These are phyloP conservation scores for Diplocarpon rosae DNA, from an alignment of 2,329 filamentous ascomycete genomes.

Conservation along the genomic window DNA sequence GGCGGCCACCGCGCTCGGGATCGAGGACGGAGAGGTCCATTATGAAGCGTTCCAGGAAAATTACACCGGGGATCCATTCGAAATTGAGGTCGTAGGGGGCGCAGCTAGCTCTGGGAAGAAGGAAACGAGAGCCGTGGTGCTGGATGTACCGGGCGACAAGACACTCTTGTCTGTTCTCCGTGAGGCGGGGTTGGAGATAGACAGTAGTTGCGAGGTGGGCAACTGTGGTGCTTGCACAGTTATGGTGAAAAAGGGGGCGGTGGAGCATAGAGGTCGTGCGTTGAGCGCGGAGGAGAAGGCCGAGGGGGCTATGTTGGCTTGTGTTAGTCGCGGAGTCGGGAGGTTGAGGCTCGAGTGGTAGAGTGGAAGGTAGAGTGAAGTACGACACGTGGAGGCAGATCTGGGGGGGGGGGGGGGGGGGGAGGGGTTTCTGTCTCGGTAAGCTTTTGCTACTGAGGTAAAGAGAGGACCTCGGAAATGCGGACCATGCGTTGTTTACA, in stretches of 20 bases:
- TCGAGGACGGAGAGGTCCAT: conserved; percentile 43
- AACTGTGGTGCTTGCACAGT: conserved; percentile 34
- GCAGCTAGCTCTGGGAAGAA: conserved; percentile 1
- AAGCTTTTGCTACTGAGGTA: too few species aligned
- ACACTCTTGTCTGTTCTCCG: conserved; percentile 32
- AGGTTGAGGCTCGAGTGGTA: conserved; percentile 3
- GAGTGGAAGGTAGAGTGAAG: not conserved
- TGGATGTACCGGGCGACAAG: conserved; percentile 34
- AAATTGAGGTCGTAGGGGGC: conserved; percentile 38
- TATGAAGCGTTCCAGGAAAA: conserved; percentile 47
- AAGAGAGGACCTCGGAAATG: too few species aligned
- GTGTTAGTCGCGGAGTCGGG: conserved; percentile 15
- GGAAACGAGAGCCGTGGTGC: conserved; percentile 14
- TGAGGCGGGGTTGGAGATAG: conserved; percentile 30
- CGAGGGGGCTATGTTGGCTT: conserved; percentile 11
- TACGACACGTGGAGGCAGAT: too few species aligned
- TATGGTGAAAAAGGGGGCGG: conserved; percentile 27
- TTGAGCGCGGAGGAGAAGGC: conserved; percentile 28
- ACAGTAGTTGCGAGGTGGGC: conserved; percentile 32
- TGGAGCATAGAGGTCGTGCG: conserved; percentile 31
- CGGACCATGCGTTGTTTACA: too few species aligned
- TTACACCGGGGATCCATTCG: conserved; percentile 46
- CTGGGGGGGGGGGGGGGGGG: too few species aligned
- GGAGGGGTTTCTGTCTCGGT: too few species aligned
- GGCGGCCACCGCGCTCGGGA: conserved; percentile 32